Conservation (phyloP, 306 rosid genomes). For the Malus fusca region DNA sequence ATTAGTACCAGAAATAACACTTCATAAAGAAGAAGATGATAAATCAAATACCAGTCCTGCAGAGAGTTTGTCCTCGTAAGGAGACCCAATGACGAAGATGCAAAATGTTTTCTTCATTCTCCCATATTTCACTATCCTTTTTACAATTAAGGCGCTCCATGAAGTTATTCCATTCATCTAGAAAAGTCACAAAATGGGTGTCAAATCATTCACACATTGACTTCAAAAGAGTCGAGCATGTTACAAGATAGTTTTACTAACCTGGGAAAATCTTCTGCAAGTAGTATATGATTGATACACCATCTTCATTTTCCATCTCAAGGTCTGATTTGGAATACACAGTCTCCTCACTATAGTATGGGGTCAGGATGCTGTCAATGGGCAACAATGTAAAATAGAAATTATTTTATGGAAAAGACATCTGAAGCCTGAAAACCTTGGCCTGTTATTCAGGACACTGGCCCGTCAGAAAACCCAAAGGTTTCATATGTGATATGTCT, state of each 20-base stretch:
- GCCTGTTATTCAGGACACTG: not conserved
- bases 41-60: slow-evolving; percentile 67
- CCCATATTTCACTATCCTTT: slow-evolving; percentile 75
- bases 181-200: slow-evolving; percentile 14
- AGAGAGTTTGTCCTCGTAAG: slow-evolving; percentile 88
- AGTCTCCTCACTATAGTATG: slow-evolving; percentile 97
- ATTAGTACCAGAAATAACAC: slow-evolving; percentile 18
- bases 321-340: slow-evolving; percentile 88
- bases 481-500: not conserved
- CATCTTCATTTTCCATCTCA: slow-evolving; percentile 96
- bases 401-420: not conserved
- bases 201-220: not conserved
- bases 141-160: slow-evolving; percentile 87
- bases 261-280: slow-evolving; percentile 97
- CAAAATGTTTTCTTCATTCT: slow-evolving; percentile 73
- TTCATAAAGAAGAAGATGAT: slow-evolving; percentile 11
- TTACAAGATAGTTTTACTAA: slow-evolving; percentile 28
- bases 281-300: slow-evolving; percentile 85
- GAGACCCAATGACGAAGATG: slow-evolving; percentile 98
- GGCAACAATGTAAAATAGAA: slow-evolving; percentile 7
- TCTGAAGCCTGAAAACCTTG: slow-evolving; percentile 6
- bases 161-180: slow-evolving; percentile 98
- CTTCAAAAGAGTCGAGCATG: slow-evolving; percentile 14
- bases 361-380: slow-evolving; percentile 76
- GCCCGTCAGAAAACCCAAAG: not conserved